Percentiles rank a stretch among this genome's conserved stretches.
These are phyloP conservation scores for Chaetothyriales sp. DNA, from an alignment of 2,329 filamentous ascomycete species.

Conservation along the genomic window DNA sequence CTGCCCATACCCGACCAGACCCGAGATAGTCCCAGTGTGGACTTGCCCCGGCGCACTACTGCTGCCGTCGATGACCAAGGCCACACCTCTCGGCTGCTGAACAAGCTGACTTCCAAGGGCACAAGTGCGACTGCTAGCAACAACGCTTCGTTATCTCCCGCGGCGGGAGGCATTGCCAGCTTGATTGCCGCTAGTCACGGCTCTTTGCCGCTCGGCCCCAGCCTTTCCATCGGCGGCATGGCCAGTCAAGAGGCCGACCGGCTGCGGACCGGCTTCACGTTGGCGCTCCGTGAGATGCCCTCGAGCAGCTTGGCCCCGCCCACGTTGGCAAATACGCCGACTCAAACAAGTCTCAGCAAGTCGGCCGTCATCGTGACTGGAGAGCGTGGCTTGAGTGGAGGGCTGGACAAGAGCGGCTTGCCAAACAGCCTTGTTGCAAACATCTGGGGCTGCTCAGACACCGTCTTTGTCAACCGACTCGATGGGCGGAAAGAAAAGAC, in stretches of 20 bases:
- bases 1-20: conserved; percentile 50
- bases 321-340: conserved; percentile 69
- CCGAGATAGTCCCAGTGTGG: conserved; percentile 51
- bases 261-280: conserved; percentile 20
- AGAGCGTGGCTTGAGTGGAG: conserved; percentile 53
- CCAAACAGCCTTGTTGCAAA: conserved; percentile 82
- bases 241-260: conserved; percentile 21
- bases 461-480: conserved; percentile 52
- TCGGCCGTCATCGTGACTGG: conserved; percentile 67
- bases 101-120: conserved; percentile 55
- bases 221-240: conserved; percentile 28
- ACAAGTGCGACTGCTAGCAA: conserved; percentile 24
- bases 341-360: conserved; percentile 72
- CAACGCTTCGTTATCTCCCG: conserved; percentile 12
- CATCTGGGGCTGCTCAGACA: conserved; percentile 79
- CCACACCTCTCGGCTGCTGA: conserved; percentile 76
- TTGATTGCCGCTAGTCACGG: conserved; percentile 74
- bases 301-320: conserved; percentile 59
- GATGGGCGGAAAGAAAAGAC: conserved; percentile 37
- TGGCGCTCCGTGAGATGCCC: conserved; percentile 30
- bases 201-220: conserved; percentile 51
- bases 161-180: conserved; percentile 59
- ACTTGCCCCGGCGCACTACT: conserved; percentile 44
- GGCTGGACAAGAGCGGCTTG: conserved; percentile 52
- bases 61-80: conserved; percentile 50